Percentiles rank a stretch among this genome's conserved stretches.
These are phyloP conservation scores for Penicillium digitatum DNA, from an alignment of 2,329 filamentous ascomycete species.

Conservation along the genomic window DNA sequence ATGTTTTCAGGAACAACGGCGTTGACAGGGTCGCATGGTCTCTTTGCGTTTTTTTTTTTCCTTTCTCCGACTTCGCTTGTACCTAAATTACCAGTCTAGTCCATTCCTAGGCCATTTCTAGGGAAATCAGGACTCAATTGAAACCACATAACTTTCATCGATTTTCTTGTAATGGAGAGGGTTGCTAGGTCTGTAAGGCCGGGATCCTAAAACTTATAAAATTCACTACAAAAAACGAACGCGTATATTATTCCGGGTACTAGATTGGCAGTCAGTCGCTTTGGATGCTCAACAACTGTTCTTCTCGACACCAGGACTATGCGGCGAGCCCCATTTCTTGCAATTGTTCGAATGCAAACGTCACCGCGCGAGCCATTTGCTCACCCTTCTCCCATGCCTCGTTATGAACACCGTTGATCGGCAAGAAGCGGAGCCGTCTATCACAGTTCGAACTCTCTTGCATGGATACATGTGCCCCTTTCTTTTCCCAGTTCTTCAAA, in stretches of 20 bases:
- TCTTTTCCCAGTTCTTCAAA: conserved; percentile 47
- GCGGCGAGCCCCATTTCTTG: conserved; percentile 22
- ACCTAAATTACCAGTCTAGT: conserved; percentile 18
- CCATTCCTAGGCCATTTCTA: neutral
- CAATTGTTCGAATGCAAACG: conserved; percentile 30
- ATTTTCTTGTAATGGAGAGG: neutral
- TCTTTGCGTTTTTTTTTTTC: conserved; percentile 20
- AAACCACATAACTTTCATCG: conserved; percentile 6
- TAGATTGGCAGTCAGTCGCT: neutral
- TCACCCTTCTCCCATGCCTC: conserved; percentile 42
- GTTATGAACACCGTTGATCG: conserved; percentile 40
- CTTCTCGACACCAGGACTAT: neutral
- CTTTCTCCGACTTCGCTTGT: conserved; percentile 16
- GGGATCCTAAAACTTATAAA: neutral
- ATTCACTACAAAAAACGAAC: neutral
- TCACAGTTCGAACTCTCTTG: conserved; percentile 29
- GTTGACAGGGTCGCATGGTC: conserved; percentile 22
- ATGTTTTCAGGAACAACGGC: conserved; percentile 29
- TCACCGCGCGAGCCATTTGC: conserved; percentile 39
- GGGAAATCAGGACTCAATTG: conserved; percentile 9
- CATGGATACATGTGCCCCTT: conserved; percentile 3
- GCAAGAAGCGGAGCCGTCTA: conserved; percentile 39
- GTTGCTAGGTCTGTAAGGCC: neutral
- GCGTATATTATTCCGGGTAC: neutral
- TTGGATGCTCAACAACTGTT: neutral